Base-by-base conservation (phyloP, 768 basidiomycete genomes). In the Galerina marginata region DNA sequence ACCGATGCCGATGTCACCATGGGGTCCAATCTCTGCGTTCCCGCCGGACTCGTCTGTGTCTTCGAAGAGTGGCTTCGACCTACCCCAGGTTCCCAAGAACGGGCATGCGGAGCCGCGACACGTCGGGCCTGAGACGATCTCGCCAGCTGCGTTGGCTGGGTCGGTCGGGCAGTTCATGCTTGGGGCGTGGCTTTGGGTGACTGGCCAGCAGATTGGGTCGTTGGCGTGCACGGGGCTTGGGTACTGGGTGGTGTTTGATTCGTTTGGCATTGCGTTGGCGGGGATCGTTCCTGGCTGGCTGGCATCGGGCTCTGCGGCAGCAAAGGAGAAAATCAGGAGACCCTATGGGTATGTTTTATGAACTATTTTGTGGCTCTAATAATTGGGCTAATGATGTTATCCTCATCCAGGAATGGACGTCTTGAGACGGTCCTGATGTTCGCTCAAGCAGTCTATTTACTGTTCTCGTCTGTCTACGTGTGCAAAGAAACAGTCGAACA, bases 401-500 rank as follows among this genome's bases (percentile, higher is more conserved):
- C 43, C 26, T 59, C 60, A 20, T 54, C 20, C 58, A 92, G 91
- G 57, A 85, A 85, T 59, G 83, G 84, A 4, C 87, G 92, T 1
- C 67, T 89, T 40, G 86, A 86, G 66, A 90, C 90, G 0, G 83
- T 91, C 3, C 71, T 88, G 56, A 78, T 93, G 72, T 99, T 99
- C 67, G 87, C 93, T 0, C 96, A 98, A 68, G 86, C 88, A 9
- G 92, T 99, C 11, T 99, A 97, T 74, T 80, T 99, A 57, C 87
- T 96, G 79, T 99, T 99, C 71, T 87, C 95, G 0, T 88, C 93
- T 0, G 90, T 98, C 2, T 99, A 99, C 76, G 91, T 99, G 15
- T 95, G 94, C 68, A 99, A 99, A 70, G 97, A 99, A 81, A 92
- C 95, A 0, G 81, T 99, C 4, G 96, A 99, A 75, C 95, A 96